A percentile compares a stretch with the other conserved stretches of the same genome.
Conservation (phyloP, 345 rosid genomes). For the Boechera retrofracta region DNA sequence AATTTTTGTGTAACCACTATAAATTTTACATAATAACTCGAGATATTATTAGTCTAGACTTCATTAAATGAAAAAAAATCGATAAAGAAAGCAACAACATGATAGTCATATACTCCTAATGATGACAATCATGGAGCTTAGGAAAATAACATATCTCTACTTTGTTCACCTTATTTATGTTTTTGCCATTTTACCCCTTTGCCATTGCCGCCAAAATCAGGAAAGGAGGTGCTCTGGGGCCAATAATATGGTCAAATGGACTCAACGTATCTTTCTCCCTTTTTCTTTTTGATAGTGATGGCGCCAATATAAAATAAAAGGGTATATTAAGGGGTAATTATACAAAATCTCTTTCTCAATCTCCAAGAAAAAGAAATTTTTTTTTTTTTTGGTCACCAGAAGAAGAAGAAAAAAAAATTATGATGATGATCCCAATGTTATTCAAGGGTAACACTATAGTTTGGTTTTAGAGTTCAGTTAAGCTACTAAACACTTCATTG, state of each 20-base stretch:
- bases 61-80: neutral
- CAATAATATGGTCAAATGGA: slow-evolving; percentile 39
- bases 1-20: neutral
- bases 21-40: neutral
- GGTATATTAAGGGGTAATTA: neutral
- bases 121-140: slow-evolving; percentile 42
- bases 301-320: slow-evolving; percentile 30
- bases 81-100: slow-evolving; percentile 33
- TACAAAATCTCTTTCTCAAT: slow-evolving; percentile 9
- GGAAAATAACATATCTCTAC: slow-evolving; percentile 46
- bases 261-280: slow-evolving; percentile 36
- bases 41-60: neutral
- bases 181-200: slow-evolving; percentile 29
- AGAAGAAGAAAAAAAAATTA: too few species aligned
- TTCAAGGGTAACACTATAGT: slow-evolving; percentile 24
- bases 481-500: slow-evolving; percentile 39
- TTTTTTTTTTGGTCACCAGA: too few species aligned
- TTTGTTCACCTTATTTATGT: slow-evolving; percentile 27
- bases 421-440: slow-evolving; percentile 40
- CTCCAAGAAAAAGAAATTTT: slow-evolving; percentile 13
- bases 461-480: slow-evolving; percentile 36
- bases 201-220: slow-evolving; percentile 37
- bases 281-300: slow-evolving; percentile 36
- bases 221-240: slow-evolving; percentile 22
- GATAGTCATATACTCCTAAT: slow-evolving; percentile 31